A percentile compares a stretch with the other conserved stretches of the same genome.
phyloP scores from a whole-genome alignment of 345 rosid genomes.

The Viola odorata region DNA sequence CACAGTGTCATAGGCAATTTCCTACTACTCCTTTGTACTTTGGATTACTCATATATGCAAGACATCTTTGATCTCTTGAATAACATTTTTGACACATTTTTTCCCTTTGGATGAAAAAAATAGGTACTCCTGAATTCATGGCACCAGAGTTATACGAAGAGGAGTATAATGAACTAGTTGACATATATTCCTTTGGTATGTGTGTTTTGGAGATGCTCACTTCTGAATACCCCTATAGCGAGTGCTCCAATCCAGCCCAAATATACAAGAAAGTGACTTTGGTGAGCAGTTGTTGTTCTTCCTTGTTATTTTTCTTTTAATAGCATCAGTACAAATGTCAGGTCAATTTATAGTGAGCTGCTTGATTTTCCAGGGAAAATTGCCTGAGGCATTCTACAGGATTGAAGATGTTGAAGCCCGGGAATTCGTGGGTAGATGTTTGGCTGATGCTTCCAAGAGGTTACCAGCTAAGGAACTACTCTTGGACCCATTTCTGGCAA shows the following conservation, averaged over 20 bases:
- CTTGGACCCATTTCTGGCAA: slow-evolving; percentile 58
- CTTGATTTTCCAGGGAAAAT: slow-evolving; percentile 53
- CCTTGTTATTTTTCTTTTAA: no score
- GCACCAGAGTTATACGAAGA: slow-evolving; percentile 34
- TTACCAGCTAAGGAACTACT: slow-evolving; percentile 70
- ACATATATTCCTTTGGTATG: slow-evolving; percentile 30
- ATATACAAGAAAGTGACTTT: slow-evolving; percentile 34
- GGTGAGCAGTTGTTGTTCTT: slow-evolving; percentile 9
- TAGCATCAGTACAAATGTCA: no score
- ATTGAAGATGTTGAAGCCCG: slow-evolving; percentile 61
- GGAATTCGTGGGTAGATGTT: slow-evolving; percentile 71
- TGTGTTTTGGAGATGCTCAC: slow-evolving; percentile 31
- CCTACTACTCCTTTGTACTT: not conserved
- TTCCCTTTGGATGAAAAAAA: not conserved
- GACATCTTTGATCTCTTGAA: not conserved
- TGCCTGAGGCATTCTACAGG: slow-evolving; percentile 71
- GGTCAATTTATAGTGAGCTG: not conserved
- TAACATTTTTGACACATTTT: not conserved
- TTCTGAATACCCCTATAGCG: slow-evolving; percentile 28
- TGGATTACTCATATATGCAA: not conserved
- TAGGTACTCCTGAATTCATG: slow-evolving; percentile 31
- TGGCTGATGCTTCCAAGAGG: slow-evolving; percentile 62
- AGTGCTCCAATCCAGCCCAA: slow-evolving; percentile 33
- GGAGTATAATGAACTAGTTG: slow-evolving; percentile 27
- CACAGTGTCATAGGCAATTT: slow-evolving; percentile 78